Evolutionary conservation across 2,329 filamentous ascomycete species (phyloP), one percentile per base, ranked within the genome.

Genomic region (Biscogniauxia sp.): DNA sequence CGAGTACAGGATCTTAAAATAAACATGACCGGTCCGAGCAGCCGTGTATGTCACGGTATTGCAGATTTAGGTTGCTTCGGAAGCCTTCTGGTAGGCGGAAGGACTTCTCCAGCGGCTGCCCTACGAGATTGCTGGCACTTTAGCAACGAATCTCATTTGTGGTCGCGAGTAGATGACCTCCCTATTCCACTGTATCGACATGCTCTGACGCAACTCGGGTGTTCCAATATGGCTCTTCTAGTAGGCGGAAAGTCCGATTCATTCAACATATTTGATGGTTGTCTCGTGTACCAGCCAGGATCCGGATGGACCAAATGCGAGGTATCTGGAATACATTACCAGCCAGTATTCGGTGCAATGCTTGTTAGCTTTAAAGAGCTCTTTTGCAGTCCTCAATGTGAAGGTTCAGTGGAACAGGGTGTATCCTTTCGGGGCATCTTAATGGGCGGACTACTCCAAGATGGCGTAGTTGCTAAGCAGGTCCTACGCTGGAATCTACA

Each of bases 111-210:
- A 4, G 81, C 87, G 13, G 82, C 81, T 28, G 87, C 87, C 1
- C 78, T 92, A 51, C 79, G 79, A 41, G 91, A 95, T 73, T 93
- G 90, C 67, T 97, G 92, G 92, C 67, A 93, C 1, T 85, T 88
- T 64, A 80, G 83, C 56, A 82, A 82, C 55, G 80, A 80, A 3
- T 64, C 69, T 1, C 74, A 74, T 51, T 73, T 69, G 15, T 97
- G 92, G 92, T 79, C 81, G 60, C 81, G 79, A 64, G 82, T 85
- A 15, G 80, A 88, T 61, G 82, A 85, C 67, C 79, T 97, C n/a
- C 88, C 89, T 0, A 69, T 79, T n/a, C 83, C 89, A 9, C 80
- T 93, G 23, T 97, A 90, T 75, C 83, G 94, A 56, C 94, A 97
- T 70, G 85, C 85, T 60, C 83, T 88, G 28, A 79, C 86, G 13